Evolutionary conservation across 2,329 filamentous ascomycete genomes (phyloP), one percentile per base, ranked within the genome.

Genomic region (Colletotrichum sp.): DNA sequence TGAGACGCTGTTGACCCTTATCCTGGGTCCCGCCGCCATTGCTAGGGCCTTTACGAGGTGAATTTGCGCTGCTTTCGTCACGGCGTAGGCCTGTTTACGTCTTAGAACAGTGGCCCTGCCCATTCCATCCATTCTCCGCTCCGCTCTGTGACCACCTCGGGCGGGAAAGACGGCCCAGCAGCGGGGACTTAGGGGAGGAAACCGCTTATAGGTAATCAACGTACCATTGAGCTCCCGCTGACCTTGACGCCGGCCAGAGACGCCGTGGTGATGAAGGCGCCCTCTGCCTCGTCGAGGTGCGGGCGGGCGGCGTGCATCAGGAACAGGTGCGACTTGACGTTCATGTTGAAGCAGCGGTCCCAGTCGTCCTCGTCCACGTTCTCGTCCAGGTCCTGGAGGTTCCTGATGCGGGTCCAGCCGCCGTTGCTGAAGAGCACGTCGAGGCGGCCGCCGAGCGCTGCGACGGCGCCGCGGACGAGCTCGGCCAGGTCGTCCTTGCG

Each of bases 351-450:
- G 77, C 87, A 89, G 8, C 79, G 79, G 77, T 88, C 87, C 87
- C 87, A 89, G 74, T 88, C 86, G 8, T 83, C 83, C 77, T 89
- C 87, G 9, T 82, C 76, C n/a, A 86, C 77, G 72, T 83, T 84
- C 13, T 91, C 89, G 30, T 90, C 86, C 30, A 92, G 80, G 77
- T 88, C 81, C 9, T 76, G 81, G 61, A 90, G 84, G 66, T 88
- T 82, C 14, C 87, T 83, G 18, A 89, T 81, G 18, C 79, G 81
- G 0, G 89, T 90, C 89, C 89, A 91, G 4, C 89, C 89, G 9
- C 93, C 94, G 82, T 97, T 97, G 4, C 93, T 94, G 79, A 96
- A 91, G 61, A 97, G 87, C 55, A 95, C 89, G 84, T 97, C 94
- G n/a, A 97, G 83, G 2, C 92, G 91, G 6, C 48, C 43, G 43